Conservation (phyloP, 352 stramenopile genomes). For the Phytophthora pluvialis region DNA sequence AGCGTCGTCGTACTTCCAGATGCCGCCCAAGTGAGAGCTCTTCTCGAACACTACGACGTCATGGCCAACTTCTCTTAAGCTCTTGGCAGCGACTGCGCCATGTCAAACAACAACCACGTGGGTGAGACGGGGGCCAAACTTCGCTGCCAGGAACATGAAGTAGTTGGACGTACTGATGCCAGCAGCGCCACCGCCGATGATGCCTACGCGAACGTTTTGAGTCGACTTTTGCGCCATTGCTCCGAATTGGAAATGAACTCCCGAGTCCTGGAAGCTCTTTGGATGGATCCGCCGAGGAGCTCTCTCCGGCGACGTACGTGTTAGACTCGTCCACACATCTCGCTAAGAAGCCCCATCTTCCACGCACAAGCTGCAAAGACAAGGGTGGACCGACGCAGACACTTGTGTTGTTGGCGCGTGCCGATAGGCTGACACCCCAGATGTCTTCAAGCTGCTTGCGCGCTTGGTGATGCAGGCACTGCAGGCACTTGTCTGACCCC, state of each 20-base stretch:
- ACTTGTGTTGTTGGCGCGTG: not conserved
- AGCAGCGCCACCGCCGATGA: constrained; percentile 71
- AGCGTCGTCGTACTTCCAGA: constrained; percentile 75
- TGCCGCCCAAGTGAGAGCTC: constrained; percentile 51
- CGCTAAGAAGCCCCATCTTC: not conserved
- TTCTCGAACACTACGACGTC: constrained; percentile 74
- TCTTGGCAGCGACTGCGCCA: constrained; percentile 60
- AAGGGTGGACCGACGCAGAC: constrained; percentile 25
- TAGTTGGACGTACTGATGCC: constrained; percentile 60
- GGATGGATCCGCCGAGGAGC: not conserved
- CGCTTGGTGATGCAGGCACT: constrained; percentile 12
- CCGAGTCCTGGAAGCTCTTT: not conserved
- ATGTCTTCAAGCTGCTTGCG: constrained; percentile 27
- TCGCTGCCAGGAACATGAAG: not conserved
- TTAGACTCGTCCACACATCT: not conserved
- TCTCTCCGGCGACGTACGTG: not conserved
- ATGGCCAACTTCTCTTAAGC: constrained; percentile 58
- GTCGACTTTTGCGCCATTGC: constrained; percentile 26
- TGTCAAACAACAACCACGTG: not conserved
- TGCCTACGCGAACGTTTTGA: constrained; percentile 49
- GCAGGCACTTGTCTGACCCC: not conserved
- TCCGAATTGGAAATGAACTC: constrained; percentile 28
- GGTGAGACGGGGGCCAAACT: constrained; percentile 15
- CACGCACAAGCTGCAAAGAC: constrained; percentile 33
- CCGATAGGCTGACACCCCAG: constrained; percentile 15